These are phyloP conservation scores for Eucalyptus curtisii DNA, from an alignment of 345 rosid species.

Conservation along the genomic window DNA sequence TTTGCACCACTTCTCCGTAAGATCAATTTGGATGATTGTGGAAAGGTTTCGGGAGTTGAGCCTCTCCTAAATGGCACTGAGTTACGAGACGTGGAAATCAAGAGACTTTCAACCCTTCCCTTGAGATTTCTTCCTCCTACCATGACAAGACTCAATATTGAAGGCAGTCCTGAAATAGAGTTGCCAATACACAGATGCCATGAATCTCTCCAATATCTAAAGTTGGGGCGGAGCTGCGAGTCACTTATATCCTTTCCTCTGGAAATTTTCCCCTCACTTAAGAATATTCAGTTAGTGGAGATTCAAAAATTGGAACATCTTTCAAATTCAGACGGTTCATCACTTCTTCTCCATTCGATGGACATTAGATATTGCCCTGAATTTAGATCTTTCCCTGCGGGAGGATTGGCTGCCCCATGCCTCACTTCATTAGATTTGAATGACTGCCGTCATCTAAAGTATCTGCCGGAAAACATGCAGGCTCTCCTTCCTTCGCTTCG, in stretches of 20 bases:
- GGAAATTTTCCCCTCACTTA: neutral
- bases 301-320: neutral
- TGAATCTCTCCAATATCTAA: neutral
- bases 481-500: neutral
- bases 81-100: neutral
- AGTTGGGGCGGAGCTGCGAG: fast-evolving
- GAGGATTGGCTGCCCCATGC: neutral
- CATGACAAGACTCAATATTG: neutral
- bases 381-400: neutral
- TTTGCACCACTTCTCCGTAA: neutral
- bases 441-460: neutral
- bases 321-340: neutral
- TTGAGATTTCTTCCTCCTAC: neutral
- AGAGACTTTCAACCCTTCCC: neutral
- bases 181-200: neutral
- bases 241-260: neutral
- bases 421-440: neutral
- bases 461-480: neutral
- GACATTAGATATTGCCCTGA: fast-evolving
- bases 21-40: neutral
- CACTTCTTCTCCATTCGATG: neutral
- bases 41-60: neutral
- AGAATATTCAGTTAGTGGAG: fast-evolving
- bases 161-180: neutral
- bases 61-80: neutral